Evolutionary conservation across 805 yeast genomes (phyloP), one percentile per base, ranked within the genome.

Genomic region (Sugiyamaella marilandica): DNA sequence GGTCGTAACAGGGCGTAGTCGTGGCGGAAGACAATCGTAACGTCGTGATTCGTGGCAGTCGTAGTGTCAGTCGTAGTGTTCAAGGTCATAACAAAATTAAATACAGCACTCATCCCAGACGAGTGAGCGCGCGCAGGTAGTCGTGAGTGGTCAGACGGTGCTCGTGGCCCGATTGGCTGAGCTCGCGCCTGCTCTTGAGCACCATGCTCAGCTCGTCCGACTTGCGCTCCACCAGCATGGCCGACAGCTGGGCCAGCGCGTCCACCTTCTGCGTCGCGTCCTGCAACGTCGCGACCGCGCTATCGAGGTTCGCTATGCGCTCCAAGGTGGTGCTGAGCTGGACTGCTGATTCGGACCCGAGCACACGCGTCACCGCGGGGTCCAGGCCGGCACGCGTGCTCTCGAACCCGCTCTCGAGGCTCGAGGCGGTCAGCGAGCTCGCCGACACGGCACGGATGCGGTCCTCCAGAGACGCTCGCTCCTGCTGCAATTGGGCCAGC

Each of bases 401-500:
- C 10, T 21, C 41, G 3, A 63, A 47, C 31, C 50, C 50, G n/a
- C 54, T 52, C 8, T 66, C 54, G 1, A 65, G 62, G 11, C 55
- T 41, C 18, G 62, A 44, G 13, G 63, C 46, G 18, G 57, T 55
- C 7, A 58, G 60, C 18, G 39, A 13, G 36, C 36, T n/a, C 43
- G 63, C 68, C 1, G 70, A 62, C n/a, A 14, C 64, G 55, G 21
- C 53, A 36, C 36, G 37, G 7, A 47, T 45, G 13, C 52, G 49
- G n/a, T 35, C 35, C n/a, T 31, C 39, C 84, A 87, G 82, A 35
- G 70, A 70, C 9, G 59, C 64, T 53, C 75, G 77, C 52, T 83
- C 85, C 29, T 64, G 61, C 39, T 70, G 67, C 48, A 85, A 66
- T 19, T 70, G 68, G 10, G 62, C 60, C 48, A 83, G 66, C 56